Conservation (phyloP, 108 stramenopile genomes). For the Aurantiochytrium sp. region DNA sequence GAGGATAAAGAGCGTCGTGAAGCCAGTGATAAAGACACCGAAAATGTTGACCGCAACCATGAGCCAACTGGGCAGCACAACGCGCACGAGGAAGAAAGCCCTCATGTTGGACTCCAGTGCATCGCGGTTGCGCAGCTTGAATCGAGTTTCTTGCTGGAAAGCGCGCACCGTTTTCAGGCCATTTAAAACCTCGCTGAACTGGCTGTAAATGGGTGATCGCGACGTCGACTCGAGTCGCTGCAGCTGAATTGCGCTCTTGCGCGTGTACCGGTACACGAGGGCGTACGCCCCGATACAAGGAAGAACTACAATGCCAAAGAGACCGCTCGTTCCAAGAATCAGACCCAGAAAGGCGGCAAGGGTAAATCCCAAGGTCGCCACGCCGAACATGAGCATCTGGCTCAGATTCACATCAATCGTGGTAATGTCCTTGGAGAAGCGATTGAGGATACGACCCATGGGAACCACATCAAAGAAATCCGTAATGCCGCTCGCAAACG, state of each 20-base stretch:
- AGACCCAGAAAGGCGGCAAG: conserved; percentile 65
- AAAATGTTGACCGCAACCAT: conserved; percentile 75
- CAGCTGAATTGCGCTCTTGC: conserved; percentile 68
- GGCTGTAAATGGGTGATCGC: conserved; percentile 77
- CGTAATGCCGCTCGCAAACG: conserved; percentile 73
- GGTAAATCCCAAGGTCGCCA: conserved; percentile 58
- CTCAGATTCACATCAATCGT: conserved; percentile 82
- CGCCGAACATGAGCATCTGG: conserved; percentile 56
- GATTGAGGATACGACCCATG: conserved; percentile 55
- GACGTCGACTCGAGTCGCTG: conserved; percentile 75
- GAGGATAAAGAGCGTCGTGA: conserved; percentile 63
- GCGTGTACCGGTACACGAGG: neutral
- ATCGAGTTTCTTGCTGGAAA: conserved; percentile 53
- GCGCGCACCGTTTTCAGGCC: conserved; percentile 84
- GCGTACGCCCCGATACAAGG: conserved; percentile 20
- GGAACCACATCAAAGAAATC: conserved; percentile 59
- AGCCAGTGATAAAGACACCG: conserved; percentile 63
- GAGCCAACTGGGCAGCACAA: conserved; percentile 80
- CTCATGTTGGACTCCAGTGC: conserved; percentile 71
- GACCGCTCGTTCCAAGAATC: conserved; percentile 27
- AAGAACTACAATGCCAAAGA: conserved; percentile 44
- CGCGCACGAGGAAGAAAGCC: conserved; percentile 67
- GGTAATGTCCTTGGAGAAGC: conserved; percentile 78
- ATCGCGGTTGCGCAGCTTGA: conserved; percentile 58
- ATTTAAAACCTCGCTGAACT: conserved; percentile 81